A percentile compares a stretch with the other conserved stretches of the same genome.
phyloP scores from a whole-genome alignment of 225 moss, liverwort and hornwort genomes.

The Asterella californica region DNA sequence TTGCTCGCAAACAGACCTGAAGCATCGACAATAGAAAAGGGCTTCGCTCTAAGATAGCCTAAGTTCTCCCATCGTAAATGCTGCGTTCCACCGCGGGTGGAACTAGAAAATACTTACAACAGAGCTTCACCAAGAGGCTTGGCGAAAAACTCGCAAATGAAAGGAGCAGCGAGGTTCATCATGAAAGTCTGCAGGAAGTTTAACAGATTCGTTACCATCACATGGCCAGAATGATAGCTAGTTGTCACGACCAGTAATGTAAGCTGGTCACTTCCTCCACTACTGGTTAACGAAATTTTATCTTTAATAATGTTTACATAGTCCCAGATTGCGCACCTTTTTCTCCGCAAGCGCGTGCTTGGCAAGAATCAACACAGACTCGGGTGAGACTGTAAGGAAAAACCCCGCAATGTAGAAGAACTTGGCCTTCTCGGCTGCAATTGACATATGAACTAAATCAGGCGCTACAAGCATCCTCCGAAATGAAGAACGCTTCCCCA shows the following conservation, averaged over 20 bases:
- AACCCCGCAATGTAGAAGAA: conserved; percentile 87
- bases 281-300: neutral
- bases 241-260: too few relatives aligned
- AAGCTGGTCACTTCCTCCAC: too few relatives aligned
- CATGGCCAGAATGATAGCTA: too few relatives aligned
- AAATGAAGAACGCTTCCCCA: neutral
- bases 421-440: conserved; percentile 74
- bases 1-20: too few relatives aligned
- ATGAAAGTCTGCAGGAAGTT: conserved; percentile 53
- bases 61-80: neutral
- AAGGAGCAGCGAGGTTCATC: conserved; percentile 91
- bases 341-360: conserved; percentile 80
- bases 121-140: conserved; percentile 59
- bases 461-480: neutral
- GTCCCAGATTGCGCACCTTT: conserved; percentile 41
- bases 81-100: neutral
- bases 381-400: conserved; percentile 89
- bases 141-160: conserved; percentile 87
- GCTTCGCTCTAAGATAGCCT: neutral
- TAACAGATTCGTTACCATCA: neutral
- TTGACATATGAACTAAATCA: neutral
- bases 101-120: conserved; percentile 46
- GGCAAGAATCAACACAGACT: conserved; percentile 68
- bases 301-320: neutral
- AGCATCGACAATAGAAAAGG: neutral